Percentiles rank a stretch among this genome's conserved stretches.
Conservation (phyloP, 768 basidiomycete species). For the Rhodotorula paludigena region DNA sequence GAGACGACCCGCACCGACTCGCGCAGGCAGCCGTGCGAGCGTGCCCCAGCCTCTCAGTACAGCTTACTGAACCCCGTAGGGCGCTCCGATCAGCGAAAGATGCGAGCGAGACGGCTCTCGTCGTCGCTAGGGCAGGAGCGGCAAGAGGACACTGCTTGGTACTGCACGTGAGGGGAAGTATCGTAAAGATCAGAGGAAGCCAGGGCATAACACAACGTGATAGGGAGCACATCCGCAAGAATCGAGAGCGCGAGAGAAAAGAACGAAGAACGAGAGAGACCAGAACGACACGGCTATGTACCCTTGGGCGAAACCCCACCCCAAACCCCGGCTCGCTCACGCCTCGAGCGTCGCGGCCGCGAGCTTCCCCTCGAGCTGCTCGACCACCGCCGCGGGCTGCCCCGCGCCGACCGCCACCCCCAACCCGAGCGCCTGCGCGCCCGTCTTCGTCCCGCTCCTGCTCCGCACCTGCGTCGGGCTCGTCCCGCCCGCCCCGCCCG, state of each 20-base stretch:
- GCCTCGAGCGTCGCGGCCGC: background rate
- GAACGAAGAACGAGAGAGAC: background rate
- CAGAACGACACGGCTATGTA: background rate
- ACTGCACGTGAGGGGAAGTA: too few relatives aligned
- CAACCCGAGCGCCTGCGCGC: background rate
- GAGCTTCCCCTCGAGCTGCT: background rate
- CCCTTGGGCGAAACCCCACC: background rate
- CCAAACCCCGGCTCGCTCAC: background rate
- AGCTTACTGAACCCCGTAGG: too few relatives aligned
- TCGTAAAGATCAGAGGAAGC: background rate
- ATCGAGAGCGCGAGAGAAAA: background rate
- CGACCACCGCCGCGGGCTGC: background rate
- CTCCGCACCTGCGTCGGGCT: constrained; percentile 5
- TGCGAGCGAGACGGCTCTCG: too few relatives aligned
- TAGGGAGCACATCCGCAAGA: background rate
- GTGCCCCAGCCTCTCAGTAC: too few relatives aligned
- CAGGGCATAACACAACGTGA: background rate
- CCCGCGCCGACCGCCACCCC: too few relatives aligned
- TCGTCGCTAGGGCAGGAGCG: too few relatives aligned
- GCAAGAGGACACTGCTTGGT: too few relatives aligned
- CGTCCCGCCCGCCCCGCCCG: constrained; percentile 6
- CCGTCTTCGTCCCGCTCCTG: background rate
- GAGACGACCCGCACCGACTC: too few relatives aligned
- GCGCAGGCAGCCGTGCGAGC: too few relatives aligned
- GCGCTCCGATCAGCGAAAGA: too few relatives aligned